Evolutionary conservation across 768 basidiomycete species (phyloP), one percentile per base, ranked within the genome.

Genomic region (Rhizopogon vesiculosus): DNA sequence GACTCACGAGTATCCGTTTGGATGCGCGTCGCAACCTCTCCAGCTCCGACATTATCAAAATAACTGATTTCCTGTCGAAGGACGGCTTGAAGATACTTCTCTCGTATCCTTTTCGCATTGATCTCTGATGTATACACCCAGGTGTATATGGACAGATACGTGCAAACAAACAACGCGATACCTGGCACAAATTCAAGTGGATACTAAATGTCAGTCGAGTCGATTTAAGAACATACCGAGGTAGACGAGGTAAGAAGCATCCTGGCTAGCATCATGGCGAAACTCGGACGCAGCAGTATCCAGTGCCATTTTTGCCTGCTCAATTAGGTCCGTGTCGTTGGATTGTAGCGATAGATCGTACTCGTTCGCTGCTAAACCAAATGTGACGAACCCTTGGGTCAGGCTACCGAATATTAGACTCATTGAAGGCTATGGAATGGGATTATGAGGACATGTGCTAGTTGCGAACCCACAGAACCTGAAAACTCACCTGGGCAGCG

Each of bases 401-500:
- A 80, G 69, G 41, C 70, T 71, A 40, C 81, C 80, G 65, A 83
- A 83, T 41, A 83, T 73, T 53, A 83, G 63, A 56, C 69, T 72
- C 74, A 77, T 74, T 35, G 72, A 54, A 2, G 71, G 73, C 67
- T 72, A 51, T 25, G 25, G 18, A 28, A 35, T 40, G 57, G 19
- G 25, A 22, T 0, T 15, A 50, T 29, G 13, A 53, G 25, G 3
- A 22, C 8, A 39, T 38, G 15, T 49, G 39, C 7, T n/a, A n/a
- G 15, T 35, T 49, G 35, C 35, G 3, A 38, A 38, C 35, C 12
- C 28, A 45, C 16, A 53, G 42, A 53, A 52, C 8, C 51, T 9
- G 38, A 13, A 51, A 18, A 63, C 77, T 39, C 57, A 89, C 89
- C 77, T 92, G 90, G 18, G 92, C 83, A 29, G 91, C 85, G 29